Evolutionary conservation across 805 yeast species (phyloP).

Genomic region (Yamadazyma takamatsuzukensis): DNA sequence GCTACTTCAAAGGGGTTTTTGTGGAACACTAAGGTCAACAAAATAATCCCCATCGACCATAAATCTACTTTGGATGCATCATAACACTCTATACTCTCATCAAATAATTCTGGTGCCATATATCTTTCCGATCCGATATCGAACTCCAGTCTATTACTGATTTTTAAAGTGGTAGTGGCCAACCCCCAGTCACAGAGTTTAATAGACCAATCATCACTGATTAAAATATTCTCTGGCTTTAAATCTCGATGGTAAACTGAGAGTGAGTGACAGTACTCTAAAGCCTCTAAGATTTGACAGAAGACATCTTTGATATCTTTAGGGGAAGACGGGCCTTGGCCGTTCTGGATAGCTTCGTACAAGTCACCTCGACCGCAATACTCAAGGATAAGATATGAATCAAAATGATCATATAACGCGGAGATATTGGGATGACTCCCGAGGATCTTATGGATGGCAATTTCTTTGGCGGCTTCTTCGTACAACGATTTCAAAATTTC

Average conservation of each 20-base stretch:
- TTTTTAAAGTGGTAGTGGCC: conserved; percentile 49
- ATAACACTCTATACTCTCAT: conserved; percentile 53
- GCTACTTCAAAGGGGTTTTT: conserved; percentile 86
- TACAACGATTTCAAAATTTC: conserved; percentile 28
- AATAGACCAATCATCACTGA: conserved; percentile 53
- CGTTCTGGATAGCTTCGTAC: conserved; percentile 70
- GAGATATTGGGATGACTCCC: conserved; percentile 50
- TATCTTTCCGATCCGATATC: conserved; percentile 88
- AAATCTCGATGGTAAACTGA: conserved; percentile 54
- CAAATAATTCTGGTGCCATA: conserved; percentile 93
- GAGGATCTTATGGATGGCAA: conserved; percentile 57
- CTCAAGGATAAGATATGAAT: conserved; percentile 59
- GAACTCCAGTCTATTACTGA: conserved; percentile 55
- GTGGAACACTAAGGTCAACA: conserved; percentile 81
- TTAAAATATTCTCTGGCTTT: conserved; percentile 55
- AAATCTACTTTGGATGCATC: conserved; percentile 80
- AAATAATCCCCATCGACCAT: conserved; percentile 86
- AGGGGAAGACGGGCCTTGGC: conserved; percentile 58
- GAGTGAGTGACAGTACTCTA: conserved; percentile 47
- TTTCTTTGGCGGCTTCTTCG: conserved; percentile 66
- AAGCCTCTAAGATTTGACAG: conserved; percentile 46
- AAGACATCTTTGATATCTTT: conserved; percentile 55
- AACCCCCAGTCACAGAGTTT: conserved; percentile 59
- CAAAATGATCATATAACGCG: conserved; percentile 46
- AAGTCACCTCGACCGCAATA: conserved; percentile 86